A percentile compares a stretch with the other conserved stretches of the same genome.
Conservation (phyloP, 208 protist genomes). For the Leptomonas pyrrhocoris region DNA sequence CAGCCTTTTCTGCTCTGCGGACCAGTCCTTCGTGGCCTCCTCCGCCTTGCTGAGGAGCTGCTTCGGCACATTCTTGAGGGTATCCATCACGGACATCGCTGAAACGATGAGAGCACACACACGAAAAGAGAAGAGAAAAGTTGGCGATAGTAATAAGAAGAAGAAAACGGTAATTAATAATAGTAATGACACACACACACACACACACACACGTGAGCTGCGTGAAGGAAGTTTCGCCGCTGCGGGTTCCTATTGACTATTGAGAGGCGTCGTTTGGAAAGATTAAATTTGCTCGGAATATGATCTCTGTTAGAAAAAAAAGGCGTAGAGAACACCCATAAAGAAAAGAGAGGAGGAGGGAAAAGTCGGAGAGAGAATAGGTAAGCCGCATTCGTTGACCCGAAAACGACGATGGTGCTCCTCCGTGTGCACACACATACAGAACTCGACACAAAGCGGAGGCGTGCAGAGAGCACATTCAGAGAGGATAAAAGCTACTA, state of each 20-base stretch:
- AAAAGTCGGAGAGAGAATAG: too few relatives aligned
- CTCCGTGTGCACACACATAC: too few relatives aligned
- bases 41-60: slow-evolving; percentile 7
- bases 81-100: background rate
- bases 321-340: background rate
- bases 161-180: slow-evolving; percentile 8
- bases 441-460: too few relatives aligned
- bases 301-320: background rate
- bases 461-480: too few relatives aligned
- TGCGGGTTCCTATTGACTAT: too few relatives aligned
- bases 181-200: too few relatives aligned
- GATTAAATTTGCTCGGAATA: background rate
- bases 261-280: too few relatives aligned
- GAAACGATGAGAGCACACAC: background rate
- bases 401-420: too few relatives aligned
- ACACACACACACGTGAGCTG: background rate
- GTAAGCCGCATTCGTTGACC: too few relatives aligned
- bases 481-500: too few relatives aligned
- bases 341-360: too few relatives aligned
- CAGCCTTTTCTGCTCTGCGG: slow-evolving; percentile 20
- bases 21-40: slow-evolving; percentile 5
- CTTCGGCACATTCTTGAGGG: background rate
- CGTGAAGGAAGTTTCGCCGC: too few relatives aligned
- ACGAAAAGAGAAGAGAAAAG: background rate
- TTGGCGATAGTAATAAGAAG: background rate